A percentile compares a stretch with the other conserved stretches of the same genome.
These are phyloP conservation scores for Pseudognaphalium luteoalbum DNA, from an alignment of 129 eudicot genomes.

Conservation along the genomic window DNA sequence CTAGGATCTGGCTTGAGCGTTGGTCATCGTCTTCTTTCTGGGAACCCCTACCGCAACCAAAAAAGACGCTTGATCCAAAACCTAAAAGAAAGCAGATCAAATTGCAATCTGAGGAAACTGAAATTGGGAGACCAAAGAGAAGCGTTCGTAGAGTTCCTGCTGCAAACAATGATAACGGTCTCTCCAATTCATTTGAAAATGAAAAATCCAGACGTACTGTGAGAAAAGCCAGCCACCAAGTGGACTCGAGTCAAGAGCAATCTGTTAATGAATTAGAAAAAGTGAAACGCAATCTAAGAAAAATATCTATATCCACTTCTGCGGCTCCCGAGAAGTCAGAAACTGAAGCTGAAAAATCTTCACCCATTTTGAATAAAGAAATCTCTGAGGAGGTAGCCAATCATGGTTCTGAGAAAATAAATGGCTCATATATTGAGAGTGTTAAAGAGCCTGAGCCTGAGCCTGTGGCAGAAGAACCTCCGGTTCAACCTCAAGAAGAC, in stretches of 20 bases:
- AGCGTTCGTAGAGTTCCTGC: slow-evolving; percentile 53
- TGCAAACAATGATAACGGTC: slow-evolving; percentile 37
- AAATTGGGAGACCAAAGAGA: slow-evolving; percentile 59
- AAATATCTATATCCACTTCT: slow-evolving; percentile 53
- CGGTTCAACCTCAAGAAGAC: slow-evolving; percentile 29
- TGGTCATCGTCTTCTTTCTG: slow-evolving; percentile 73
- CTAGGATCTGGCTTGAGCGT: slow-evolving; percentile 69
- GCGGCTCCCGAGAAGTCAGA: slow-evolving; percentile 46
- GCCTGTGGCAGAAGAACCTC: slow-evolving; percentile 36
- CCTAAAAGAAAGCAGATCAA: slow-evolving; percentile 54
- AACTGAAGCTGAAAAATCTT: slow-evolving; percentile 52
- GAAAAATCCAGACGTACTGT: slow-evolving; percentile 72
- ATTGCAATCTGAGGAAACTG: slow-evolving; percentile 46
- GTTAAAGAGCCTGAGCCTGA: slow-evolving; percentile 29
- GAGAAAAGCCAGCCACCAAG: slow-evolving; percentile 56
- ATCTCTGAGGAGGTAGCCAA: slow-evolving; percentile 20
- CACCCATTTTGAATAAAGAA: slow-evolving; percentile 33
- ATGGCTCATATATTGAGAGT: slow-evolving; percentile 31
- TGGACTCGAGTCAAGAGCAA: slow-evolving; percentile 61
- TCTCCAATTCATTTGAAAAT: slow-evolving; percentile 42
- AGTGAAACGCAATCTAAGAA: slow-evolving; percentile 74
- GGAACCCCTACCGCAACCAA: slow-evolving; percentile 60
- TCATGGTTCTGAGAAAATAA: slow-evolving; percentile 31
- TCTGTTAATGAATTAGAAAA: slow-evolving; percentile 78
- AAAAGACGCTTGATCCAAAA: slow-evolving; percentile 43